These are phyloP conservation scores for Saccharomyces mikatae DNA, from an alignment of 805 yeast species.

Conservation along the genomic window DNA sequence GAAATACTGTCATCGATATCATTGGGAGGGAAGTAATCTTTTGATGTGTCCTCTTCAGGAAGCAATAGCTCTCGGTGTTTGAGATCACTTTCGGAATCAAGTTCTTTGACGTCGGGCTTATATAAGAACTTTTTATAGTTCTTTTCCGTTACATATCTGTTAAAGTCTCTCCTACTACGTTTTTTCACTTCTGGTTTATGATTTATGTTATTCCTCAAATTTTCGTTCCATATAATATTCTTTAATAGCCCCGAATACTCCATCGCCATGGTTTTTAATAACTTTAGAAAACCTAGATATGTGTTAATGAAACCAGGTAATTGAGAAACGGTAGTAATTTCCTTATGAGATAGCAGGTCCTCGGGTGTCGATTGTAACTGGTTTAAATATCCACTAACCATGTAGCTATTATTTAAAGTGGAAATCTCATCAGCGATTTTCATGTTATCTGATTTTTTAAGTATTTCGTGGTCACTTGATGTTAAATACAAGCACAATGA, in stretches of 20 bases:
- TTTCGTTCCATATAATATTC: background rate
- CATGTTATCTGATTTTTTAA: background rate
- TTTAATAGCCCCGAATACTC: background rate
- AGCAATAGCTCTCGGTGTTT: constrained; percentile 2
- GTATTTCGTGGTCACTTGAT: background rate
- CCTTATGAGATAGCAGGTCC: constrained; percentile 3
- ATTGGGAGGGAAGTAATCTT: constrained; percentile 18
- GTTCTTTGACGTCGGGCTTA: constrained; percentile 7
- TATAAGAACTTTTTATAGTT: constrained; percentile 18
- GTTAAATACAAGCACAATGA: background rate
- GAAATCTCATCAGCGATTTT: background rate
- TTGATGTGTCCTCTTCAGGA: constrained; percentile 26
- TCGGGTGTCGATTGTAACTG: constrained; percentile 12
- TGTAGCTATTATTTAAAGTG: constrained; percentile 3
- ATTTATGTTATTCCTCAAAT: background rate
- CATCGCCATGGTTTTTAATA: constrained; percentile 9
- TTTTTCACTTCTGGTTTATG: background rate
- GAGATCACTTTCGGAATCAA: constrained; percentile 15
- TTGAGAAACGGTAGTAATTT: background rate
- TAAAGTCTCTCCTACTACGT: constrained; percentile 3
- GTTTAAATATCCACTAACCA: constrained; percentile 20
- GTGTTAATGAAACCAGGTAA: constrained; percentile 4
- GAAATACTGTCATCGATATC: constrained; percentile 12
- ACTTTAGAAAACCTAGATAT: constrained; percentile 7
- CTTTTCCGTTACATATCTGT: constrained; percentile 21